These are phyloP conservation scores for Akanthomyces uredinophilus DNA, from an alignment of 2,329 filamentous ascomycete species.

Conservation along the genomic window DNA sequence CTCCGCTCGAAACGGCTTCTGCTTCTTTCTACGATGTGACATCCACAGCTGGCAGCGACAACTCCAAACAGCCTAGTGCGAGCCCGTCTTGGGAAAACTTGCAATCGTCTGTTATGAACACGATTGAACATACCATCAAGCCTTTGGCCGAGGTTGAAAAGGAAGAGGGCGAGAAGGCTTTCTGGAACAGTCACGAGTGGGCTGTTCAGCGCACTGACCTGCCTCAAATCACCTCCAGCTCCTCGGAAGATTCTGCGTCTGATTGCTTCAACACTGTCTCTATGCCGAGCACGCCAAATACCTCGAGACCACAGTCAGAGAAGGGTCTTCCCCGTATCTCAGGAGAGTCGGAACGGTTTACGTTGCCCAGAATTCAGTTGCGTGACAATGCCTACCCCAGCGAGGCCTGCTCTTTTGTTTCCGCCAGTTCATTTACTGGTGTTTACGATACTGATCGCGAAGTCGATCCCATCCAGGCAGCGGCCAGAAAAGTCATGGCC, in stretches of 20 bases:
- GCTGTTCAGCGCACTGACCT: constrained; percentile 15
- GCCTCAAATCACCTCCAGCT: constrained; percentile 22
- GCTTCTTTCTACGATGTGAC: neutral
- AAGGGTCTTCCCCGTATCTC: constrained; percentile 24
- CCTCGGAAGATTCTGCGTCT: constrained; percentile 34
- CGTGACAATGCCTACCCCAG: constrained; percentile 14
- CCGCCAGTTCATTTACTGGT: neutral
- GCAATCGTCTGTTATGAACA: constrained; percentile 18
- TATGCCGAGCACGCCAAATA: constrained; percentile 34
- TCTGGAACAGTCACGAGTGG: constrained; percentile 13
- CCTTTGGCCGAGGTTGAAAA: constrained; percentile 5
- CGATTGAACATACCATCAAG: constrained; percentile 17
- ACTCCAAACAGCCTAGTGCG: constrained; percentile 8
- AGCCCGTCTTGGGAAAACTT: constrained; percentile 20
- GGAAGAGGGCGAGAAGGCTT: constrained; percentile 8
- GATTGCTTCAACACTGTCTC: constrained; percentile 34
- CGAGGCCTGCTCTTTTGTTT: constrained; percentile 11
- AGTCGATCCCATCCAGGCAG: constrained; percentile 27
- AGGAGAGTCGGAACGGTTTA: neutral
- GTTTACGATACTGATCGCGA: constrained; percentile 10
- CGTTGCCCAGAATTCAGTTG: constrained; percentile 10
- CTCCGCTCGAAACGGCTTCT: neutral
- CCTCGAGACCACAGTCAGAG: constrained; percentile 37
- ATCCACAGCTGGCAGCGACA: neutral
- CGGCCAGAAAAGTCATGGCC: constrained; percentile 28